Base-by-base conservation (phyloP, 2,329 filamentous ascomycete genomes). In the Teratosphaeria zuluensis region DNA sequence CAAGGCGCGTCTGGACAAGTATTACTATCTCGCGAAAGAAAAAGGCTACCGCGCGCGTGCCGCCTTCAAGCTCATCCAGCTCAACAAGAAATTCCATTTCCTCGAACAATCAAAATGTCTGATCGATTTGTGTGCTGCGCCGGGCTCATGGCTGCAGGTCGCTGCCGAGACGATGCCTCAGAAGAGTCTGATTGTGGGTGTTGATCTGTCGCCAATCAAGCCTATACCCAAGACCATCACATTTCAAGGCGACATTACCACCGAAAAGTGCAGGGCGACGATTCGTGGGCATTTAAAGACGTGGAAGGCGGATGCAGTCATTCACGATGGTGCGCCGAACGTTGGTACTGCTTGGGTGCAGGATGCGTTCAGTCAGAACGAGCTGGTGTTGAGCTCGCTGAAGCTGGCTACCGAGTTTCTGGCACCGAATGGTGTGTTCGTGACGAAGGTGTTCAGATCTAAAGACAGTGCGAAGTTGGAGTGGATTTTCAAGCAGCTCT, bases 41-140 rank as follows among this genome's bases (percentile, higher is more conserved):
- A 97, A 96, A 76, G 94, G 94, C 63, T 99, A 96, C 73, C 83
- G 94, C 70, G 92, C 94, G 62, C 84, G 94, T 82, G 92, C 94
- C 67, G 92, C 94, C 58, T 97, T 97, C 83, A 99, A 99, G 78
- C 78, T 99, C 68, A 92, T 99, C 66, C 92, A 99, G 75, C 80
- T 99, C 69, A 99, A 99, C 79, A 96, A 97, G 78, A 97, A 96
- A 74, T 99, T 95, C 87, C 89, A 90, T 66, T 99, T 99, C 76
- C 80, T 99, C 67, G 91, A 97, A 75, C 92, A 95, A 80, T 95
- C 90, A 76, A 95, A 90, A 79, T 94, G 97, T 69, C 80, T 96
- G 62, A 81, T 99, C 73, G 95, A 99, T 86, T 88, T 99, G 72
- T 99, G 94, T 78, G 94, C 94, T 65, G 94, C 94, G 21, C 94